These are phyloP conservation scores for Margaritispora aquatica DNA, from an alignment of 495 filamentous ascomycete species.

Conservation along the genomic window DNA sequence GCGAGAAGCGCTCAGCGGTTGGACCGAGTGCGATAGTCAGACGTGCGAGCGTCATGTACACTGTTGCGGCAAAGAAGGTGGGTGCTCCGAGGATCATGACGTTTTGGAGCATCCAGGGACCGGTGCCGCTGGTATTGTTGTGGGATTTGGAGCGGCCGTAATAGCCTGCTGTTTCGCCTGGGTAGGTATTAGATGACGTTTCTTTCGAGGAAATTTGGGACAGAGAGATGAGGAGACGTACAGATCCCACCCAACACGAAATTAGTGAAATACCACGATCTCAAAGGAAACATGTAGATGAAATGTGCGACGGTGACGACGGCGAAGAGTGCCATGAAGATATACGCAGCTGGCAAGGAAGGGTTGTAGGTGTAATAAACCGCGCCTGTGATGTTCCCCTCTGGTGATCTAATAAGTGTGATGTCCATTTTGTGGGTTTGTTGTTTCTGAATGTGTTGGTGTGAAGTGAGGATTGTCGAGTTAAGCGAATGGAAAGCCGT, in stretches of 20 bases:
- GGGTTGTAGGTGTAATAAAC: conserved; percentile 39
- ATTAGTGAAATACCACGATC: conserved; percentile 27
- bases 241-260: conserved; percentile 27
- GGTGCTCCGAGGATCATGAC: conserved; percentile 41
- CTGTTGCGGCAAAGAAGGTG: conserved; percentile 43
- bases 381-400: neutral
- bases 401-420: neutral
- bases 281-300: conserved; percentile 34
- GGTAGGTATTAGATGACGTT: too few relatives aligned
- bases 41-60: conserved; percentile 48
- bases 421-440: neutral
- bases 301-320: conserved; percentile 35
- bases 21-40: conserved; percentile 34
- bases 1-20: conserved; percentile 33
- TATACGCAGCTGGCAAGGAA: conserved; percentile 37
- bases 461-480: neutral
- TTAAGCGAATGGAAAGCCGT: neutral
- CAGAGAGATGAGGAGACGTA: conserved; percentile 20
- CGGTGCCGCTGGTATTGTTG: conserved; percentile 27
- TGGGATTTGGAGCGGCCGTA: conserved; percentile 32
- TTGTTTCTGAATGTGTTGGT: neutral
- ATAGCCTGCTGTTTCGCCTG: conserved; percentile 43
- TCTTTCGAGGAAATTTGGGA: too few relatives aligned
- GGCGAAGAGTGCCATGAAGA: conserved; percentile 43
- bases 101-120: conserved; percentile 41